These are phyloP conservation scores for Thraustochytrium sp. DNA, from an alignment of 352 stramenopile species.

Conservation along the genomic window DNA sequence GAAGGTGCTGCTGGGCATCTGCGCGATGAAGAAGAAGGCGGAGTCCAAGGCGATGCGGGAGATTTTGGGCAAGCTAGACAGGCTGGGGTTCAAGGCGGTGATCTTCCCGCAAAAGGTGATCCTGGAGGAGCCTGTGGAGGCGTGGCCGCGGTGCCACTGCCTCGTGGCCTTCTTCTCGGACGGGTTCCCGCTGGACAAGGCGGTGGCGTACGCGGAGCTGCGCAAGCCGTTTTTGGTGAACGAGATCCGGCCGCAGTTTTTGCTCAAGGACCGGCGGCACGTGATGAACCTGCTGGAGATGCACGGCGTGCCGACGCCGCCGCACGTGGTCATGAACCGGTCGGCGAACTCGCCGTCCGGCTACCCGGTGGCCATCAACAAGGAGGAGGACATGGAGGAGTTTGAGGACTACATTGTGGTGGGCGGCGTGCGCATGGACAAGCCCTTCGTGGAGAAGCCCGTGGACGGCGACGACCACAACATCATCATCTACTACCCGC, in stretches of 20 bases:
- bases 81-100: constrained; percentile 89
- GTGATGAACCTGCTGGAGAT: constrained; percentile 46
- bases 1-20: constrained; percentile 74
- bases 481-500: constrained; percentile 99
- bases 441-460: constrained; percentile 99
- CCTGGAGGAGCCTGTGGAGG: constrained; percentile 83
- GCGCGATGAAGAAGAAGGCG: constrained; percentile 98
- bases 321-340: constrained; percentile 43
- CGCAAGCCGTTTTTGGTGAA: constrained; percentile 93
- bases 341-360: neutral
- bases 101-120: constrained; percentile 97
- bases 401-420: constrained; percentile 72
- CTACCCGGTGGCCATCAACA: constrained; percentile 28
- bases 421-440: constrained; percentile 90
- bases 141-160: constrained; percentile 89
- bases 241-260: constrained; percentile 91
- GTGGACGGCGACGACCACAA: constrained; percentile 99
- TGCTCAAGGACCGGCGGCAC: constrained; percentile 85
- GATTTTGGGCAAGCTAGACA: constrained; percentile 83
- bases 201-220: constrained; percentile 89
- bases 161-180: constrained; percentile 98
- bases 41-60: constrained; percentile 92
- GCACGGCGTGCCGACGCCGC: constrained; percentile 24
- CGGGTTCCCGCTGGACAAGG: constrained; percentile 93
- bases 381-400: constrained; percentile 59